phyloP scores from a whole-genome alignment of 1,284 basidiomycete species.

The Cutaneotrichosporon sp. region DNA sequence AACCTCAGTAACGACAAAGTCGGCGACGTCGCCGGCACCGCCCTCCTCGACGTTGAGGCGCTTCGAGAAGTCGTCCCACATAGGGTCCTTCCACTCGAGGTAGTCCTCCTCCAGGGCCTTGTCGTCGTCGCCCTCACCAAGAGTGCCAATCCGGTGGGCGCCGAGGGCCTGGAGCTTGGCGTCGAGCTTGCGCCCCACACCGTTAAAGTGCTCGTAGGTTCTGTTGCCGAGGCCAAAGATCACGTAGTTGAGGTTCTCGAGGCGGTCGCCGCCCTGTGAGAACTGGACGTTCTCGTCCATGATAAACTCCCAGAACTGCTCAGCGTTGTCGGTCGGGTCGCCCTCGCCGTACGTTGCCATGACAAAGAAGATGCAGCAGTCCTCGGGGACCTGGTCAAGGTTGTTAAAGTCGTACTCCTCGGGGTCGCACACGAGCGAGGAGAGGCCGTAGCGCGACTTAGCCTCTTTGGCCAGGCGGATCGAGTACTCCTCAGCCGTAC shows the following conservation, averaged over 20 bases:
- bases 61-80: conserved; percentile 86
- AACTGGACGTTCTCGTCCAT: conserved; percentile 85
- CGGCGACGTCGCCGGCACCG: conserved; percentile 89
- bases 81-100: conserved; percentile 97
- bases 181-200: conserved; percentile 81
- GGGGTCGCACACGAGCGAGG: conserved; percentile 90
- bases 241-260: conserved; percentile 91
- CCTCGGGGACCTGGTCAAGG: conserved; percentile 84
- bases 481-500: conserved; percentile 94
- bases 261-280: conserved; percentile 63
- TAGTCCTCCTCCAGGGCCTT: conserved; percentile 99
- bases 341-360: conserved; percentile 99
- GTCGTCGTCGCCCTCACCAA: conserved; percentile 97
- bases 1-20: conserved; percentile 88
- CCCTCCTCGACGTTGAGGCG: conserved; percentile 91
- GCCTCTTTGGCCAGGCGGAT: conserved; percentile 92
- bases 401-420: conserved; percentile 98
- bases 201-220: conserved; percentile 96
- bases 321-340: conserved; percentile 98
- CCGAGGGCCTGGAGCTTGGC: conserved; percentile 73
- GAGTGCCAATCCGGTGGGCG: conserved; percentile 80
- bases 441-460: conserved; percentile 88
- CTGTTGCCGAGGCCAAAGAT: conserved; percentile 93
- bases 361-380: conserved; percentile 81
- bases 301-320: conserved; percentile 88